A percentile compares a stretch with the other conserved stretches of the same genome.
Evolutionary conservation across 2,329 filamentous ascomycete genomes (phyloP).

Genomic region (Sporothrix brasiliensis): DNA sequence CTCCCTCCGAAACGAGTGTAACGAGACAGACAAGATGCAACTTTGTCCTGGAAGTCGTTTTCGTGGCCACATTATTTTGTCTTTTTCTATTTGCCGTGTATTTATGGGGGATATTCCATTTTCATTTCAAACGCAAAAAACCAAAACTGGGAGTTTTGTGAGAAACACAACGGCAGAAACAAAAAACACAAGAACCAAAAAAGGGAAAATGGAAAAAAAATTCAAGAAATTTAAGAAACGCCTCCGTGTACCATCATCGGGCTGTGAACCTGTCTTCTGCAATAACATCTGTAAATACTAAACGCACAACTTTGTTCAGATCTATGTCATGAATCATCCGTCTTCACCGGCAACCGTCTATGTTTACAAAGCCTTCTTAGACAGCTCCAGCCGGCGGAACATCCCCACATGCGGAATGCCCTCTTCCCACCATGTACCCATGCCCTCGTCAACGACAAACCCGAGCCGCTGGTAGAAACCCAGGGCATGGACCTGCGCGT

Average conservation of each 20-base stretch:
- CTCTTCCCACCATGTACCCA: constrained; percentile 82
- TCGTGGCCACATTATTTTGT: constrained; percentile 27
- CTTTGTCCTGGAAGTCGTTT: not conserved
- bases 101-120: constrained; percentile 47
- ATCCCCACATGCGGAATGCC: constrained; percentile 85
- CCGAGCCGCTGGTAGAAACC: constrained; percentile 70
- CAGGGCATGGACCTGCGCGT: constrained; percentile 72
- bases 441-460: constrained; percentile 70
- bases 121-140: constrained; percentile 27
- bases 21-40: not conserved
- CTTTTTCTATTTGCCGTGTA: constrained; percentile 34
- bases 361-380: constrained; percentile 8
- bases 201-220: constrained; percentile 26
- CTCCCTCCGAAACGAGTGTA: not conserved
- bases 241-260: not conserved
- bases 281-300: not conserved
- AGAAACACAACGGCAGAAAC: constrained; percentile 27
- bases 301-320: not conserved
- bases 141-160: constrained; percentile 32
- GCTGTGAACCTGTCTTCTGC: not conserved
- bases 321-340: not conserved
- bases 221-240: constrained; percentile 10
- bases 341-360: not conserved
- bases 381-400: constrained; percentile 58
- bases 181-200: constrained; percentile 28